Base-by-base conservation (phyloP, 768 basidiomycete genomes). In the Thelephora ganbajun region DNA sequence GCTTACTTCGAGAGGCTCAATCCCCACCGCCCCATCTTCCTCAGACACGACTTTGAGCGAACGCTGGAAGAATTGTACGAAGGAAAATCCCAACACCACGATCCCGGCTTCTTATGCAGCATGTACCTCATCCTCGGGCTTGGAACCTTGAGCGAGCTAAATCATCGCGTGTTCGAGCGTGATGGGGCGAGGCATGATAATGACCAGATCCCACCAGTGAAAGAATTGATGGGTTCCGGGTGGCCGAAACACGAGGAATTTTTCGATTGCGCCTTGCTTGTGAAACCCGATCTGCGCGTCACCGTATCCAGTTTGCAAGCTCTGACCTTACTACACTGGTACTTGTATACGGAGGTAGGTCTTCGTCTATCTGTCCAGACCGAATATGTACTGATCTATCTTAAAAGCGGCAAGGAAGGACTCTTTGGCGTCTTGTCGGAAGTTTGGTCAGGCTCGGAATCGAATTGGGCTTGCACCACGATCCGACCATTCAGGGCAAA, bases 211-310 rank as follows among this genome's bases (percentile, higher is more conserved):
- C 60, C 39, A 48, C 54, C 49, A 52, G 69, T 72, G 12, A 78
- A 79, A 61, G 76, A 75, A 49, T 69, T 83, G 33, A 74, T 88
- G 69, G 76, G 77, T 12, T 57, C 66, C 1, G 69, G 68, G 43
- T 91, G 86, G 86, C 88, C 87, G 11, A 76, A 76, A 35, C 81
- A 86, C 50, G 83, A 84, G 52, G 85, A 89, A 55, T 88, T 91
- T 62, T 88, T 89, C 61, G 80, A 85, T 51, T 72, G 81, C 30
- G 85, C 86, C 1, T 64, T 90, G 2, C 69, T 73, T 16, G 72
- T 87, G 53, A 89, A 91, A 59, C 83, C 86, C 7, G 84, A 91
- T 52, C 66, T 91, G 37, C 77, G 82, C 9, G 86, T 89, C 57
- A 87, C 86, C 4, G 75, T 89, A 37, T 78, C 80, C 5, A 86